Evolutionary conservation across 805 yeast genomes (phyloP).

Genomic region (Wickerhamomyces hampshirensis): DNA sequence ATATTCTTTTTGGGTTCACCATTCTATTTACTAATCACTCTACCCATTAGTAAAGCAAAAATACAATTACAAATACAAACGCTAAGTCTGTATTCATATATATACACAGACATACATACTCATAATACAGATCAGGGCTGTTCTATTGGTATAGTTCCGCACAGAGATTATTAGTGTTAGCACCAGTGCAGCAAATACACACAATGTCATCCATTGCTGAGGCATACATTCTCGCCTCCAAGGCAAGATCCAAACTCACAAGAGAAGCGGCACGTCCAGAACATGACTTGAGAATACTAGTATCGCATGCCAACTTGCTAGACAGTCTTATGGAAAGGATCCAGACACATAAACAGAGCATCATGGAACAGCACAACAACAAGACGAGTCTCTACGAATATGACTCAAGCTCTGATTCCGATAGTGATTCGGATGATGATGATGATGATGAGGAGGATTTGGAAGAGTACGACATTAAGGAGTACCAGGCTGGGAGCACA

Average conservation of each 20-base stretch:
- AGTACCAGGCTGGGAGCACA: too few species aligned
- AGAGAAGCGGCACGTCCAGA: slow-evolving; percentile 22
- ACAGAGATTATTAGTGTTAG: too few species aligned
- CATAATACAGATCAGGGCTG: slow-evolving; percentile 1
- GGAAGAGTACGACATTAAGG: not conserved
- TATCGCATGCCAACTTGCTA: slow-evolving; percentile 24
- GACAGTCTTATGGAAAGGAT: slow-evolving; percentile 23
- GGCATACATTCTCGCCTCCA: slow-evolving; percentile 21
- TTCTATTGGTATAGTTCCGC: too few species aligned
- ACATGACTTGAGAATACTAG: slow-evolving; percentile 21
- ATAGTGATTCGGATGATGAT: slow-evolving; percentile 16
- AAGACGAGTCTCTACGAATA: not conserved
- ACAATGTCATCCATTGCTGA: slow-evolving; percentile 19
- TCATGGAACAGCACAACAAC: not conserved
- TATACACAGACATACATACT: slow-evolving; percentile 1
- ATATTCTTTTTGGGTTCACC: too few species aligned
- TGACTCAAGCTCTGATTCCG: slow-evolving; percentile 10
- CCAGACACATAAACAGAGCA: slow-evolving; percentile 14
- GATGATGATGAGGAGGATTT: slow-evolving; percentile 13
- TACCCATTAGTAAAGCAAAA: too few species aligned
- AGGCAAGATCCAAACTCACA: slow-evolving; percentile 22
- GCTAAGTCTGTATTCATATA: too few species aligned
- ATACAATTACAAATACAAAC: too few species aligned
- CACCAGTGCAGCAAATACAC: too few species aligned
- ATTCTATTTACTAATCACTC: too few species aligned